phyloP scores from a whole-genome alignment of 1,284 basidiomycete genomes.

The Meira miltonrushii region DNA sequence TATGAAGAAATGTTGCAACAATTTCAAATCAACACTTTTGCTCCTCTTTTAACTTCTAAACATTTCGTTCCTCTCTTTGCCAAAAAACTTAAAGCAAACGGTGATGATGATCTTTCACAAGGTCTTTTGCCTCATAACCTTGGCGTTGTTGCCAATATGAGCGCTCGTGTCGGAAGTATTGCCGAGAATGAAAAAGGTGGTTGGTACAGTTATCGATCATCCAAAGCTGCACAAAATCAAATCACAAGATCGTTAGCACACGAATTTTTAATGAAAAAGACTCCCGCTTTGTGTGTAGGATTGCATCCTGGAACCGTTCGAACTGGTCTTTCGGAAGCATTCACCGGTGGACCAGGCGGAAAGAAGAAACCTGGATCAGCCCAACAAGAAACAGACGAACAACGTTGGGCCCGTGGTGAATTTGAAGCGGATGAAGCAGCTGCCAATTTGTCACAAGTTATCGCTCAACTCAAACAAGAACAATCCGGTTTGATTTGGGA shows the following conservation, averaged over 20 bases:
- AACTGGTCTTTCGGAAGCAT: conserved; percentile 57
- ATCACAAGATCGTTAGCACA: conserved; percentile 66
- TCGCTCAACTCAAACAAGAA: conserved; percentile 55
- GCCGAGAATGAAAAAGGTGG: conserved; percentile 63
- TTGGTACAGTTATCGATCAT: conserved; percentile 70
- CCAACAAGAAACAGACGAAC: conserved; percentile 22
- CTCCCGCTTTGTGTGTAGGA: conserved; percentile 57
- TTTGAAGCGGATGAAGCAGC: conserved; percentile 65
- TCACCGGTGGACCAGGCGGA: conserved; percentile 39
- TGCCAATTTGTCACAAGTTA: conserved; percentile 60
- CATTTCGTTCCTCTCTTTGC: conserved; percentile 58
- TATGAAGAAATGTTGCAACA: conserved; percentile 55
- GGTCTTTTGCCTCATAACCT: conserved; percentile 49
- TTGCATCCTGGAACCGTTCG: conserved; percentile 56
- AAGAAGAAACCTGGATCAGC: conserved; percentile 9
- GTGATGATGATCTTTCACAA: conserved; percentile 24
- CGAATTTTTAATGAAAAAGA: conserved; percentile 60
- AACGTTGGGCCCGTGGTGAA: conserved; percentile 49
- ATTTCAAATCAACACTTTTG: conserved; percentile 57
- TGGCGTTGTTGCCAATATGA: conserved; percentile 56
- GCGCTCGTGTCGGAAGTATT: conserved; percentile 64
- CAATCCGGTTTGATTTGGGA: conserved; percentile 67
- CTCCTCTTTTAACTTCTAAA: conserved; percentile 57
- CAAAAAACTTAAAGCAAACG: conserved; percentile 47
- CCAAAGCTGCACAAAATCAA: conserved; percentile 71